Conservation (phyloP, 257 asterid genomes). For the Pogostemon cablin region DNA sequence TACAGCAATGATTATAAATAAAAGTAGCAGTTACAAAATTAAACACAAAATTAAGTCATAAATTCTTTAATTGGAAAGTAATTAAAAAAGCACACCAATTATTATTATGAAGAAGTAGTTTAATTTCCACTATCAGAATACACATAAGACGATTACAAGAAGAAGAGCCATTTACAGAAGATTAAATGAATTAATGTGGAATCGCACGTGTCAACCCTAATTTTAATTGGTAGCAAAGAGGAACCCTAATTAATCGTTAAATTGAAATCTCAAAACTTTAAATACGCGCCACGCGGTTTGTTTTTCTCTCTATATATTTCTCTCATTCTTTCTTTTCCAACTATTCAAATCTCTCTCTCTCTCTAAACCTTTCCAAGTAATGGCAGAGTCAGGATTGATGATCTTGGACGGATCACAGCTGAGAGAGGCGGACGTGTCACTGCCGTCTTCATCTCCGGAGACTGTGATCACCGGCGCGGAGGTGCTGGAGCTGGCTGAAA, state of each 20-base stretch:
- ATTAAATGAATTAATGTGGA: no score
- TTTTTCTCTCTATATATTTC: not conserved
- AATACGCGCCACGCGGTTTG: constrained; percentile 46
- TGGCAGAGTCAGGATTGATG: constrained; percentile 53
- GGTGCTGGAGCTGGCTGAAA: constrained; percentile 51
- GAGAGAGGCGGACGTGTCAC: constrained; percentile 39
- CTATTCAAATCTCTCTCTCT: constrained; percentile 34
- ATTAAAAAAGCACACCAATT: no score
- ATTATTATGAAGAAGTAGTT: no score
- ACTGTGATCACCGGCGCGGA: constrained; percentile 43
- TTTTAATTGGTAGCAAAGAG: not conserved
- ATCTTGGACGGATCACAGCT: constrained; percentile 59
- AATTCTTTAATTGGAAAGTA: no score
- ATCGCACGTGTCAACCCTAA: not conserved
- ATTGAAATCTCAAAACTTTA: constrained; percentile 29
- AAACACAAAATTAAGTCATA: no score
- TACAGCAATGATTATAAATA: no score
- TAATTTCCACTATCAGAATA: no score
- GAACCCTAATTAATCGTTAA: not conserved
- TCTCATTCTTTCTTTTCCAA: constrained; percentile 20
- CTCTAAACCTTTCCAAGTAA: constrained; percentile 24
- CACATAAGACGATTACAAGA: no score
- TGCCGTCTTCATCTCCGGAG: constrained; percentile 35
- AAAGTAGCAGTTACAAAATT: no score
- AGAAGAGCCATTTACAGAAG: no score